These are phyloP conservation scores for Lachnellula willkommii DNA, from an alignment of 2,329 filamentous ascomycete species.

Conservation along the genomic window DNA sequence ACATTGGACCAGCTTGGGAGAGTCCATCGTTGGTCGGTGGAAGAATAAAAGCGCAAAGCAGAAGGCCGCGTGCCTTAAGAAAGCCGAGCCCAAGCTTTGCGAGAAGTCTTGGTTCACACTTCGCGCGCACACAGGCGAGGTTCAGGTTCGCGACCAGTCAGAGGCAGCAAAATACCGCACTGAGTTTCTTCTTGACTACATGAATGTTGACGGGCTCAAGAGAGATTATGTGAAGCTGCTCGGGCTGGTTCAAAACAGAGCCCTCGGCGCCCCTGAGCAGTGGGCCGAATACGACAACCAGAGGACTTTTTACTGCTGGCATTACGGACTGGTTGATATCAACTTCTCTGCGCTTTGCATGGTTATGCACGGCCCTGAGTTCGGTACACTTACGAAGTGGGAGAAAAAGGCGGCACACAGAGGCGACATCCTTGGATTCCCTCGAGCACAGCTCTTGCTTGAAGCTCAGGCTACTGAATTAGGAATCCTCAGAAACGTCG, in stretches of 20 bases:
- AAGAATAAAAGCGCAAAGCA: background rate
- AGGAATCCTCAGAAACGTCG: slow-evolving; percentile 1
- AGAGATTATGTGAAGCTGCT: background rate
- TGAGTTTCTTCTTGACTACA: background rate
- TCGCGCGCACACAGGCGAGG: background rate
- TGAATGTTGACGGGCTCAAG: background rate
- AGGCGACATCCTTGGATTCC: slow-evolving; percentile 5
- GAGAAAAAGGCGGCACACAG: slow-evolving; percentile 1
- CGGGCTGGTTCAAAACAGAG: background rate
- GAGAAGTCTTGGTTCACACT: slow-evolving; percentile 12
- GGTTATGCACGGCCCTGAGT: slow-evolving; percentile 7
- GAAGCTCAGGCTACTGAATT: slow-evolving; percentile 5
- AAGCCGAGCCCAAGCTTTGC: slow-evolving; percentile 26
- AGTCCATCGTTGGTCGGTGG: background rate
- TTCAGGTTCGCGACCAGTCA: background rate
- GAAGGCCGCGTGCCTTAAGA: slow-evolving; percentile 6
- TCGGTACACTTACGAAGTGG: slow-evolving; percentile 9
- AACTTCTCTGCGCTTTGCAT: background rate
- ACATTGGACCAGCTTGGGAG: background rate
- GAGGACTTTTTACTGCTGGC: background rate
- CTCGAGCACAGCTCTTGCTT: slow-evolving; percentile 4
- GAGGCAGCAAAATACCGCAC: background rate
- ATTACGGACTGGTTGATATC: background rate
- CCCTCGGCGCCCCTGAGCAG: background rate
- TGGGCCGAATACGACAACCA: background rate